phyloP scores from a whole-genome alignment of 192 early-diverging fungal genomes.

The Entomortierella chlamydospora region DNA sequence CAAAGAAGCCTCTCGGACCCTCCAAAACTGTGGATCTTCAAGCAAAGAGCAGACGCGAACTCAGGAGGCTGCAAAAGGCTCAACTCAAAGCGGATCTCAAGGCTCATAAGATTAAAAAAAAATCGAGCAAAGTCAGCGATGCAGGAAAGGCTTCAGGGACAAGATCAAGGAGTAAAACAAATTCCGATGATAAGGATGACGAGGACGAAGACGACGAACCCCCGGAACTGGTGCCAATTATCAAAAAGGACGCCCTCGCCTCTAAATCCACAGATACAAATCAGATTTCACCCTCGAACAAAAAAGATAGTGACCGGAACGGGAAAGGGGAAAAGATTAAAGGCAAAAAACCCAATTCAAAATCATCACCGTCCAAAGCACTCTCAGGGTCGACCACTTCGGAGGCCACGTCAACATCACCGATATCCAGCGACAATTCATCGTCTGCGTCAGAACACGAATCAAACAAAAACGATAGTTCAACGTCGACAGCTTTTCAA shows the following conservation, averaged over 20 bases:
- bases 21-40: background rate
- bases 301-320: background rate
- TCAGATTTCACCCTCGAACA: background rate
- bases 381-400: too few species aligned
- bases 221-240: slow-evolving; percentile 27
- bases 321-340: background rate
- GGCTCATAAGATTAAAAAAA: background rate
- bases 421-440: background rate
- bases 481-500: background rate
- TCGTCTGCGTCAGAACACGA: background rate
- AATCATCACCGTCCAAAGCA: background rate
- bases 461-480: background rate
- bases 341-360: background rate
- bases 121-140: background rate
- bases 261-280: background rate
- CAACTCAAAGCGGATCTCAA: background rate
- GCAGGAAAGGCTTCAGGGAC: too few species aligned
- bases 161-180: background rate
- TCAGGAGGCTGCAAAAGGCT: background rate
- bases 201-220: slow-evolving; percentile 22
- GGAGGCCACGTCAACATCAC: background rate
- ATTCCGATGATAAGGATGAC: background rate
- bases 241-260: background rate
- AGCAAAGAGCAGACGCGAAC: background rate
- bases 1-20: background rate